A percentile compares a stretch with the other conserved stretches of the same genome.
phyloP scores from a whole-genome alignment of 495 filamentous ascomycete species.

The Penicillium silybi region DNA sequence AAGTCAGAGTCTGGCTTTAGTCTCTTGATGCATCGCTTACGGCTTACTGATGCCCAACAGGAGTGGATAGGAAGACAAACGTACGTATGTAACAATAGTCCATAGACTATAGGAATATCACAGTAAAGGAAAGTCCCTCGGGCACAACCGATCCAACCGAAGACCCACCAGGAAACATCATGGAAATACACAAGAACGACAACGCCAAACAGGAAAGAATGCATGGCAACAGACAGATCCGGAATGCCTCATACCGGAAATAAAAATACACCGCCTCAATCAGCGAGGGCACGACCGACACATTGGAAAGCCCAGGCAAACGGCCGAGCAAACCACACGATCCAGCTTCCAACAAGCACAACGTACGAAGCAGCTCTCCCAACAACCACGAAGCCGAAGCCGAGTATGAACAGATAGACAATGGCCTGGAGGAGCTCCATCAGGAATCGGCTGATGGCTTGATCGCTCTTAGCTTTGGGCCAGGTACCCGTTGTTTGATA shows the following conservation, averaged over 20 bases:
- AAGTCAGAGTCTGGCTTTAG: no score
- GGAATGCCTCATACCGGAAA: neutral
- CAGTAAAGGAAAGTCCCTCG: neutral
- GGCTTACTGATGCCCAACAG: neutral
- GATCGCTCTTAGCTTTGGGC: constrained; percentile 27
- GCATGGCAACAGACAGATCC: neutral
- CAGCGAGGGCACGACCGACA: constrained; percentile 25
- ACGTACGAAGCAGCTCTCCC: constrained; percentile 33
- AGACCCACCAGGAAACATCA: neutral
- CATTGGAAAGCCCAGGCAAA: constrained; percentile 35
- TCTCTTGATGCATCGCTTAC: no score
- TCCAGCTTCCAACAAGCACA: constrained; percentile 37
- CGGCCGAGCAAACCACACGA: constrained; percentile 40
- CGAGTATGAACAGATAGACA: constrained; percentile 36
- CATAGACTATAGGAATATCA: neutral
- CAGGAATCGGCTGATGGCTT: constrained; percentile 29
- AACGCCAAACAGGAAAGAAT: neutral
- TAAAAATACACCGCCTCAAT: neutral
- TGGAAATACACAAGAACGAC: neutral
- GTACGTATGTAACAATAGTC: neutral
- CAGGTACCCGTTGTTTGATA: constrained; percentile 36
- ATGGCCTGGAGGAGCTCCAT: constrained; percentile 34
- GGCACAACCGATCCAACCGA: neutral
- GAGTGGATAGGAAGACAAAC: neutral
- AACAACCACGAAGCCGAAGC: constrained; percentile 30